Evolutionary conservation across 1,284 basidiomycete genomes (phyloP).

Genomic region (Mycosarcoma mackinlayi): DNA sequence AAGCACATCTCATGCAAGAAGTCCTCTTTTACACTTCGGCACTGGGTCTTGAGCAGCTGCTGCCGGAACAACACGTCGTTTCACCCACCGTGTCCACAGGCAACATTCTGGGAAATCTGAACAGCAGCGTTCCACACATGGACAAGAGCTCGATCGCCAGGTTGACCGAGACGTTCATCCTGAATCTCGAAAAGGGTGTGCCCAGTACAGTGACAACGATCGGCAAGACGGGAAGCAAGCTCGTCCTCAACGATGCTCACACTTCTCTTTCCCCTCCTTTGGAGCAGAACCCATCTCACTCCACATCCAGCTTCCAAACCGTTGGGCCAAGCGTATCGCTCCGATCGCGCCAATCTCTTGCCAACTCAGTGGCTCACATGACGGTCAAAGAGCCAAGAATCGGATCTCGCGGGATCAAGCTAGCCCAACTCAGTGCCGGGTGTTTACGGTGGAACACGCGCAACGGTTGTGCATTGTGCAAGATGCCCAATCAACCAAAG

Average conservation of each 20-base stretch:
- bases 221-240: constrained; percentile 58
- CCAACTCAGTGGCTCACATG: constrained; percentile 7
- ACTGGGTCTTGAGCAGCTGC: constrained; percentile 23
- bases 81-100: constrained; percentile 9
- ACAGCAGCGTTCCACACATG: constrained; percentile 16
- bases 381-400: constrained; percentile 32
- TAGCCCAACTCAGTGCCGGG: constrained; percentile 45
- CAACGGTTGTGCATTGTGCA: constrained; percentile 57
- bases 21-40: constrained; percentile 43
- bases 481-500: constrained; percentile 45
- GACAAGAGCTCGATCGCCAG: constrained; percentile 59
- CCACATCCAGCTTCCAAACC: constrained; percentile 15
- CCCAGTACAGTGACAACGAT: constrained; percentile 63
- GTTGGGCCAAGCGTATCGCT: constrained; percentile 43
- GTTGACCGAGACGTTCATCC: constrained; percentile 59
- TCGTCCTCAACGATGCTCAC: constrained; percentile 50
- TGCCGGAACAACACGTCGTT: constrained; percentile 30
- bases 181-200: constrained; percentile 60
- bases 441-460: constrained; percentile 26
- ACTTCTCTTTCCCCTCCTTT: background rate
- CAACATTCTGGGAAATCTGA: constrained; percentile 9
- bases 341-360: background rate
- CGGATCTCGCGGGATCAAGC: constrained; percentile 45
- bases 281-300: background rate
- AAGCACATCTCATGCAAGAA: constrained; percentile 47